Evolutionary conservation across 495 filamentous ascomycete genomes (phyloP), one percentile per base, ranked within the genome.

Genomic region (Annulohypoxylon moriforme): DNA sequence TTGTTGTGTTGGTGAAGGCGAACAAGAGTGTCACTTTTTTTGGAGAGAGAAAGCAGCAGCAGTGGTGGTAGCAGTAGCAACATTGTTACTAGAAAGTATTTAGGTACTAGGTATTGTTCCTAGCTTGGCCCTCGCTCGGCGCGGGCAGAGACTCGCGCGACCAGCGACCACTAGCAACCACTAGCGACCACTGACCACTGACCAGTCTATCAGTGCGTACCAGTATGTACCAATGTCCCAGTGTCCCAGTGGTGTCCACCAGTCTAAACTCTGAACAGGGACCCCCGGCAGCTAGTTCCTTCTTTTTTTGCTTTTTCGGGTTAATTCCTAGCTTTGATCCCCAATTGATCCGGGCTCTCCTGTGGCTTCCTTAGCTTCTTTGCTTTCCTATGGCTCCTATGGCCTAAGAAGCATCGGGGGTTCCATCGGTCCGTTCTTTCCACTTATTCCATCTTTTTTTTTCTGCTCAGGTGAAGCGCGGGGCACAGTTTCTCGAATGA

Each of bases 1-100:
- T 40, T 14, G 52, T 55, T 14, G 52, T 55, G 64, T 69, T 68
- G 68, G 64, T 76, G 71, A 68, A 72, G 69, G 62, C 71, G 61
- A 69, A 69, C 71, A 69, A 70, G 62, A 70, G 62, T 68, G 72
- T 74, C 72, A 71, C 72, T 64, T 71, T 74, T 74, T 68, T 44
- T 5, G 40, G 40, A 64, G 72, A 74, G 71, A 66, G 70, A 60
- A 58, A 72, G 69, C 57, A 71, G 60, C 68, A 71, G 16, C 13
- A 33, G 31, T 11, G 1, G 33, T 36, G 33, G 46, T 52, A 52
- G 69, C 62, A 71, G 60, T 56, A 71, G 55, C 16, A 71, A 65
- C 68, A 70, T 70, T 71, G 60, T 64, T 63, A 29, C 57, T 68
- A 68, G 33, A 24, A 56, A 20, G 52, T 56, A 56, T 56, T 53